Percentiles rank a stretch among this genome's conserved stretches.
These are phyloP conservation scores for Globisporangium abappressorium DNA, from an alignment of 352 stramenopile species.

Conservation along the genomic window DNA sequence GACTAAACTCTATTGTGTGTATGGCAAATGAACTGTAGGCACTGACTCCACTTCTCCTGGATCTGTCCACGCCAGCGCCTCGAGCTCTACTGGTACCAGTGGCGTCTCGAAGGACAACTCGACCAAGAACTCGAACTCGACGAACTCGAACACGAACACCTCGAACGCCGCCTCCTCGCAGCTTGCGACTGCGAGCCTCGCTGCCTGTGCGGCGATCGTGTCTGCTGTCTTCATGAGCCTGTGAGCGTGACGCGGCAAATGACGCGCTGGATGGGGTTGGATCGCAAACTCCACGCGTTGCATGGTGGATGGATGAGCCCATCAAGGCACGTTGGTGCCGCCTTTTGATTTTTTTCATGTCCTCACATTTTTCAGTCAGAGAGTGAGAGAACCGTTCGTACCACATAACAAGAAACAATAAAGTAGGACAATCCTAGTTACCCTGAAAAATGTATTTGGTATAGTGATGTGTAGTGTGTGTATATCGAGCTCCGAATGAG, in stretches of 20 bases:
- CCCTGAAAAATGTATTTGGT: no score
- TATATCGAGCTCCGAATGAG: no score
- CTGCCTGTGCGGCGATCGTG: constrained; percentile 30
- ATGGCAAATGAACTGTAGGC: not conserved
- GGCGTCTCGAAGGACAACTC: constrained; percentile 20
- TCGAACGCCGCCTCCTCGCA: constrained; percentile 21
- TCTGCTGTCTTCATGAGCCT: constrained; percentile 38
- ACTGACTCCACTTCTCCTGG: constrained; percentile 16
- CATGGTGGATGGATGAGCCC: not conserved
- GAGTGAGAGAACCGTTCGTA: not conserved
- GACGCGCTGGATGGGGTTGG: not conserved
- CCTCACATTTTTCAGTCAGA: not conserved
- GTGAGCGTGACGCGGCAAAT: constrained; percentile 19
- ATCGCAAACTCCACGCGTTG: not conserved
- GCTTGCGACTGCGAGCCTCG: constrained; percentile 27
- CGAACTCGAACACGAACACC: constrained; percentile 20
- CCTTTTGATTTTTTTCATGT: constrained; percentile 4
- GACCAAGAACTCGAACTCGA: constrained; percentile 17
- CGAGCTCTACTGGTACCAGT: constrained; percentile 11
- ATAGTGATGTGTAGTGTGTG: no score
- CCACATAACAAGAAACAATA: constrained; percentile 10
- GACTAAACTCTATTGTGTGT: not conserved
- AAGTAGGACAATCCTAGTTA: constrained; percentile 4
- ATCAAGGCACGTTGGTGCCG: not conserved
- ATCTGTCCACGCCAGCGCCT: constrained; percentile 18